A percentile compares a stretch with the other conserved stretches of the same genome.
phyloP scores from a whole-genome alignment of 176 grass and related monocot genomes.

The Stipa capillata region DNA sequence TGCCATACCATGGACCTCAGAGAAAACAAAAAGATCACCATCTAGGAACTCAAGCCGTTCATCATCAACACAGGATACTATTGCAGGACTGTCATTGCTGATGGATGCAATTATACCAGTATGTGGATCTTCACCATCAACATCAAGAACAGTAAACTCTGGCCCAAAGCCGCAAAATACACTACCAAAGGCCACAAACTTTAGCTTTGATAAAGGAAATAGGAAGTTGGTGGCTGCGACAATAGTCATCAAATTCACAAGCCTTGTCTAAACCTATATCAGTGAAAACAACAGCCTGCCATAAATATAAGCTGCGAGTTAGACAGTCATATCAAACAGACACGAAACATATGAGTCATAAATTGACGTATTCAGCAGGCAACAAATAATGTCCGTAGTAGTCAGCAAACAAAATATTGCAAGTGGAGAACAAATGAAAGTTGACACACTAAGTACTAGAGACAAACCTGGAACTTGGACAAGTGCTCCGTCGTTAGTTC shows the following conservation, averaged over 20 bases:
- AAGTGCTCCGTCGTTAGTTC: conserved; percentile 40
- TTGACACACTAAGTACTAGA: neutral
- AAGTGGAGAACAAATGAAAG: neutral
- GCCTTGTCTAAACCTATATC: conserved; percentile 61
- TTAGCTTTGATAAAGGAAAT: conserved; percentile 62
- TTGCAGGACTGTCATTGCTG: conserved; percentile 42
- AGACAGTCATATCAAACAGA: neutral
- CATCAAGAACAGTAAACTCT: conserved; percentile 57
- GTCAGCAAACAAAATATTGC: neutral
- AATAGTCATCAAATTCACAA: conserved; percentile 58
- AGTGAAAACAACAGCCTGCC: conserved; percentile 73
- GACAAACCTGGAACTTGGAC: conserved; percentile 55
- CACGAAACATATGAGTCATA: neutral
- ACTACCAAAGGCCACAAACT: conserved; percentile 59
- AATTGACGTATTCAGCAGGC: neutral
- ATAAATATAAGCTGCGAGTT: neutral
- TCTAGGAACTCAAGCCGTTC: conserved; percentile 66
- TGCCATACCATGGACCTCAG: conserved; percentile 60
- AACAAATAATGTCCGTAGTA: neutral
- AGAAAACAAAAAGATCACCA: conserved; percentile 69
- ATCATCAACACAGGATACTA: conserved; percentile 55
- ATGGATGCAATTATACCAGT: conserved; percentile 72
- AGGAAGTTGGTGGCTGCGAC: conserved; percentile 51
- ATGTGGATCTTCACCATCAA: conserved; percentile 67
- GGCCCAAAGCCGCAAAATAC: conserved; percentile 75